Evolutionary conservation across 805 yeast genomes (phyloP).

Genomic region (Nakazawaea holstii): DNA sequence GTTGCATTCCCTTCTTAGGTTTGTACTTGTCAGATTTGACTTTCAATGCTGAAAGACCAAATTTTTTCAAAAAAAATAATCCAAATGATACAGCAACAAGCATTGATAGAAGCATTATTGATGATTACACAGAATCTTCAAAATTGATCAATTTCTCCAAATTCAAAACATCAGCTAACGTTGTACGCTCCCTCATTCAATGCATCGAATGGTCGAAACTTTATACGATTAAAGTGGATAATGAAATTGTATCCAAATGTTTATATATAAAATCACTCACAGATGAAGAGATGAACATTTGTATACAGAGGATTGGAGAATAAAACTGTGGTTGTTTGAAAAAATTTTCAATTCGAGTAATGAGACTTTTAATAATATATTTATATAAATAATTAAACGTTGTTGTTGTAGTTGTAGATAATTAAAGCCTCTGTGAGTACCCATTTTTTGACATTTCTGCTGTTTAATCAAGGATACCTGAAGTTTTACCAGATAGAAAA

Average conservation of each 20-base stretch:
- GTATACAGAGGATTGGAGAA: conserved; percentile 18
- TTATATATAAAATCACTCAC: conserved; percentile 70
- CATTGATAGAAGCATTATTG: conserved; percentile 2
- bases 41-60: conserved; percentile 62
- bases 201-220: conserved; percentile 81
- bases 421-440: too few species aligned
- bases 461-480: too few species aligned
- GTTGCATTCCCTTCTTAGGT: conserved; percentile 89
- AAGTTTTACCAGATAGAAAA: too few species aligned
- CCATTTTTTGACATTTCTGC: too few species aligned
- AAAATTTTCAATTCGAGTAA: too few species aligned
- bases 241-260: conserved; percentile 75
- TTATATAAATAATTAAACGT: too few species aligned
- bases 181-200: conserved; percentile 71
- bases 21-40: conserved; percentile 79
- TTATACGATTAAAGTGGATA: conserved; percentile 50
- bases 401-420: too few species aligned
- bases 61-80: conserved; percentile 27
- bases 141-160: conserved; percentile 70
- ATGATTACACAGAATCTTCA: conserved; percentile 20
- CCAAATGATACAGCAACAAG: conserved; percentile 10
- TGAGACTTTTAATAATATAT: too few species aligned
- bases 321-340: neutral
- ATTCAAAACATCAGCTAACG: conserved; percentile 67
- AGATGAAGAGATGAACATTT: conserved; percentile 62